phyloP scores from a whole-genome alignment of 2,329 filamentous ascomycete genomes.

The Seiridium unicorne region DNA sequence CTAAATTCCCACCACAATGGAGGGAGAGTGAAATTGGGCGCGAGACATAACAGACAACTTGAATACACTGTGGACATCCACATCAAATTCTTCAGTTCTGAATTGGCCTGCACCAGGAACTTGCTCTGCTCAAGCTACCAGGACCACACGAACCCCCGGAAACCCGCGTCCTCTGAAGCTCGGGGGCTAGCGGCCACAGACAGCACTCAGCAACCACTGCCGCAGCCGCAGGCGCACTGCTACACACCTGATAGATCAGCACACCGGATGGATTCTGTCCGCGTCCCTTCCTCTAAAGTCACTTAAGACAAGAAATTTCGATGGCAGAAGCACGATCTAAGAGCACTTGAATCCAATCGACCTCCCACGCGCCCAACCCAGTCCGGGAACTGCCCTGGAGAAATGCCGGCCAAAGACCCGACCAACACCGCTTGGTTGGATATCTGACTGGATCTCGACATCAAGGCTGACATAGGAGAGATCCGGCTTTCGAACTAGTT shows the following conservation, averaged over 20 bases:
- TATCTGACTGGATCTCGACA: too few species aligned
- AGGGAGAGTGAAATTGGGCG: conserved; percentile 23
- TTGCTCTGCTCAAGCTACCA: neutral
- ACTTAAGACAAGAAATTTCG: neutral
- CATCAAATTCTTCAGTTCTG: neutral
- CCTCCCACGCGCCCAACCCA: too few species aligned
- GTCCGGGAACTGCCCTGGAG: too few species aligned
- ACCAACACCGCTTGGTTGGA: too few species aligned
- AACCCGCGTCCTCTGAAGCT: too few species aligned
- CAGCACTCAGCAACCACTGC: neutral
- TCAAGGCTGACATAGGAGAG: too few species aligned
- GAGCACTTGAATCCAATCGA: neutral
- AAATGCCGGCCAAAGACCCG: too few species aligned
- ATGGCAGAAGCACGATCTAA: neutral
- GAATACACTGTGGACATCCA: conserved; percentile 17
- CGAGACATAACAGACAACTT: conserved; percentile 15
- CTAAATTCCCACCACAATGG: conserved; percentile 24
- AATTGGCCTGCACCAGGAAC: neutral
- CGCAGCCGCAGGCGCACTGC: too few species aligned
- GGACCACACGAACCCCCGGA: too few species aligned
- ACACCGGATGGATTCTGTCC: neutral
- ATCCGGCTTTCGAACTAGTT: too few species aligned
- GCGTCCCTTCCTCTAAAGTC: neutral
- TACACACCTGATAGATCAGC: too few species aligned
- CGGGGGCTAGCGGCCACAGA: too few species aligned